A percentile compares a stretch with the other conserved stretches of the same genome.
phyloP scores from a whole-genome alignment of 2,329 filamentous ascomycete species.

The Phialophora tarda region DNA sequence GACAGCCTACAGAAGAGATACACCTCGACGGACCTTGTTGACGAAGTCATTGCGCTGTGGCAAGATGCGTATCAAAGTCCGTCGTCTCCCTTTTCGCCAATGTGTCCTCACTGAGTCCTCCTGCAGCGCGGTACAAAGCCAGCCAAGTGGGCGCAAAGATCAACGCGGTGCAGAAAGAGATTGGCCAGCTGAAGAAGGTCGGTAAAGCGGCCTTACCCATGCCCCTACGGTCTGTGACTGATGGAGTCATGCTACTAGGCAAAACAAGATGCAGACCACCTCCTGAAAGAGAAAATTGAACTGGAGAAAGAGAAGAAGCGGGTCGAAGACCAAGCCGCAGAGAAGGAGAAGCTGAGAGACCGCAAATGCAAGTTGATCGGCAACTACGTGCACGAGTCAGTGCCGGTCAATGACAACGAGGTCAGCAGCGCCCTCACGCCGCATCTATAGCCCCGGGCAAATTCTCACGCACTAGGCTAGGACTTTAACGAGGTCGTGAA shows the following conservation, averaged over 20 bases:
- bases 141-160: constrained; percentile 83
- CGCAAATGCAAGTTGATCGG: constrained; percentile 83
- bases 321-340: constrained; percentile 72
- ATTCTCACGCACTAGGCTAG: constrained; percentile 43
- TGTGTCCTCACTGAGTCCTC: constrained; percentile 20
- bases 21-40: constrained; percentile 81
- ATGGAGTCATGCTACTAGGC: constrained; percentile 53
- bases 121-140: constrained; percentile 71
- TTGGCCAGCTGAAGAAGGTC: constrained; percentile 88
- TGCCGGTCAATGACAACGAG: constrained; percentile 82
- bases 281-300: constrained; percentile 77
- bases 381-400: constrained; percentile 88
- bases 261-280: constrained; percentile 83
- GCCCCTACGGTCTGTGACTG: constrained; percentile 1
- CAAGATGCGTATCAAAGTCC: constrained; percentile 36
- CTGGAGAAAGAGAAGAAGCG: constrained; percentile 83
- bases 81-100: constrained; percentile 2
- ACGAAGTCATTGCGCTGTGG: constrained; percentile 73
- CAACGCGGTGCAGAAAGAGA: constrained; percentile 87
- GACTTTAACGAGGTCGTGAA: constrained; percentile 80
- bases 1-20: constrained; percentile 85
- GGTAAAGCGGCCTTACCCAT: neutral
- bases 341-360: constrained; percentile 76
- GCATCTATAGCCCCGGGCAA: neutral
- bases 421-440: constrained; percentile 46